These are phyloP conservation scores for Thielaviopsis punctulata DNA, from an alignment of 2,329 filamentous ascomycete species.

Conservation along the genomic window DNA sequence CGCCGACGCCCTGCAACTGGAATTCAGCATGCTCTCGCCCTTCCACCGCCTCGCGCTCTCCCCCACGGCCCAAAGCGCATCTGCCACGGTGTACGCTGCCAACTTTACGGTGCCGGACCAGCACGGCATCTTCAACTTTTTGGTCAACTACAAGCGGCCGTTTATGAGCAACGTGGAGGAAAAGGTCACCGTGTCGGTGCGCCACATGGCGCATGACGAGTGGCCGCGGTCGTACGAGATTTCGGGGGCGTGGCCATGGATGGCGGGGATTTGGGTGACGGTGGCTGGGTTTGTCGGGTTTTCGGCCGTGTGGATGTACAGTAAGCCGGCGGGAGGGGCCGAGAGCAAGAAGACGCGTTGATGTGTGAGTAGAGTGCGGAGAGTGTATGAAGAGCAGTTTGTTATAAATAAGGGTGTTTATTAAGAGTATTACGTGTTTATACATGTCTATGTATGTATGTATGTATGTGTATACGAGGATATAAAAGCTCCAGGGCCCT, in stretches of 20 bases:
- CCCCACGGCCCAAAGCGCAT: constrained; percentile 37
- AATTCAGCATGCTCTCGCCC: constrained; percentile 96
- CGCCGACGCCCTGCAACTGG: constrained; percentile 68
- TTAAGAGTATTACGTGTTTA: constrained; percentile 1
- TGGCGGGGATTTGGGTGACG: constrained; percentile 71
- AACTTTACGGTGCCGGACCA: constrained; percentile 82
- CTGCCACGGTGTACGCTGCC: constrained; percentile 55
- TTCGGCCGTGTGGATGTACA: constrained; percentile 73
- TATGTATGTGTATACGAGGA: too few species aligned
- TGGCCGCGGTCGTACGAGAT: constrained; percentile 85
- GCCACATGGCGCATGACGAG: constrained; percentile 95
- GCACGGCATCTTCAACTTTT: constrained; percentile 98
- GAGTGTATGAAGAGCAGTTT: neutral
- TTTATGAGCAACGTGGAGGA: constrained; percentile 82
- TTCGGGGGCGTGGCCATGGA: constrained; percentile 85
- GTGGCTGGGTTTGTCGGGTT: constrained; percentile 73
- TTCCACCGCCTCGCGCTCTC: constrained; percentile 75
- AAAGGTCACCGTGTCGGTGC: constrained; percentile 85
- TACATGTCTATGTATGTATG: neutral
- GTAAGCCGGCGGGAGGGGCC: constrained; percentile 26
- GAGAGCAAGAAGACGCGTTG: constrained; percentile 32
- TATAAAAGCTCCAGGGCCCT: constrained; percentile 24
- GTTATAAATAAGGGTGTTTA: neutral
- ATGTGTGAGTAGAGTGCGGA: neutral
- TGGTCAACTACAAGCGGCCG: constrained; percentile 89